Conservation (phyloP, 441 rosid species). For the Corymbia citriodora region DNA sequence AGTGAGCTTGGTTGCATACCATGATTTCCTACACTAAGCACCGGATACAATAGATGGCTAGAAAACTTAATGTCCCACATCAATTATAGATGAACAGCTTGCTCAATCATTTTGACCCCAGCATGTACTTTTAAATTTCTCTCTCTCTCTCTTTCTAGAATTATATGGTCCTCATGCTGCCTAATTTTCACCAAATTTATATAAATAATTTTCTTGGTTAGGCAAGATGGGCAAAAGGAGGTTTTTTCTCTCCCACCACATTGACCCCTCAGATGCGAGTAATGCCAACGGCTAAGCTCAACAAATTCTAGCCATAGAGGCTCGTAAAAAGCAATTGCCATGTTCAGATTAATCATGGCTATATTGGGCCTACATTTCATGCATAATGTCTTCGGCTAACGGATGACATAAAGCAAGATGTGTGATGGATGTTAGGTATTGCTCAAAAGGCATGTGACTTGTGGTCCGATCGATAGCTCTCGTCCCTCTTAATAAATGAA, state of each 20-base stretch:
- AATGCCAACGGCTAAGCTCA: background rate
- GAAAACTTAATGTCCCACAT: background rate
- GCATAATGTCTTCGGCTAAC: background rate
- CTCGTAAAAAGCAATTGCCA: background rate
- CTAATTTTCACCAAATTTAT: background rate
- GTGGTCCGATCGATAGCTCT: background rate
- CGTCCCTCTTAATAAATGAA: background rate
- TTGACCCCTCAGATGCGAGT: background rate
- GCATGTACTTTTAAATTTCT: background rate
- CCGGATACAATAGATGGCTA: background rate
- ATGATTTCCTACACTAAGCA: background rate
- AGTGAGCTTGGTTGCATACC: background rate
- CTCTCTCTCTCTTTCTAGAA: background rate
- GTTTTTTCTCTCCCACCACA: background rate
- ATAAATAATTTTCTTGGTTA: background rate
- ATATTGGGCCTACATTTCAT: background rate
- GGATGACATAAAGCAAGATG: background rate
- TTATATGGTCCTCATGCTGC: background rate
- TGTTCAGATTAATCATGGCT: background rate
- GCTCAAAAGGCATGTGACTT: background rate
- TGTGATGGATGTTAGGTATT: background rate
- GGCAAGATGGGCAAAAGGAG: background rate
- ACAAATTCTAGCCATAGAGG: background rate
- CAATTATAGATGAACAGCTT: background rate
- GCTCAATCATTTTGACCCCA: background rate